These are phyloP conservation scores for Boletales sp. DNA, from an alignment of 768 basidiomycete species.

Conservation along the genomic window DNA sequence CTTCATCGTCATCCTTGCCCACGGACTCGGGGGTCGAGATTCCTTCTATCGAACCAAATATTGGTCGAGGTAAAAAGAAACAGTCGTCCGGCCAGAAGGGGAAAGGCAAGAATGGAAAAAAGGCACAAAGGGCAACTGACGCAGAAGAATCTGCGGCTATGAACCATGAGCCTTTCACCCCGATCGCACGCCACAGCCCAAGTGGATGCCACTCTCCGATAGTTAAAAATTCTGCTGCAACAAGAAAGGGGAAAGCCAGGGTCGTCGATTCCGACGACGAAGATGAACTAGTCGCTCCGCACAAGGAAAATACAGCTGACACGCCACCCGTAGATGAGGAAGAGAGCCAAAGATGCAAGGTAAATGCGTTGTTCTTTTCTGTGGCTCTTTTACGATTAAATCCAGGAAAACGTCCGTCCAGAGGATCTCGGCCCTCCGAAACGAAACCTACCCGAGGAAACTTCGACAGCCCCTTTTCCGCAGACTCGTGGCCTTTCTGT, in stretches of 20 bases:
- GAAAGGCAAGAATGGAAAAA: constrained; percentile 29
- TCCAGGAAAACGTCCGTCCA: constrained; percentile 13
- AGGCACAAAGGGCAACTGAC: constrained; percentile 10
- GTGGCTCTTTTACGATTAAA: not conserved
- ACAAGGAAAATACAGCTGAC: not conserved
- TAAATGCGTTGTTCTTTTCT: not conserved
- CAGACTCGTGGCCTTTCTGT: constrained; percentile 37
- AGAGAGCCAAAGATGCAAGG: constrained; percentile 15
- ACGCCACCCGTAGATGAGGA: not conserved
- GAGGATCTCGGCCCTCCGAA: constrained; percentile 1
- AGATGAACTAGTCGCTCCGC: constrained; percentile 6
- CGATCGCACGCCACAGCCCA: constrained; percentile 1
- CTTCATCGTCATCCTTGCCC: constrained; percentile 40
- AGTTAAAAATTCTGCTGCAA: constrained; percentile 1
- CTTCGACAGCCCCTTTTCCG: constrained; percentile 6
- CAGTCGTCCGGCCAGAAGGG: constrained; percentile 19
- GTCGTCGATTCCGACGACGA: constrained; percentile 23
- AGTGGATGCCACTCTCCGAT: constrained; percentile 2
- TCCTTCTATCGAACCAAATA: constrained; percentile 3
- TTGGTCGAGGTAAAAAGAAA: constrained; percentile 10
- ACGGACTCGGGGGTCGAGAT: constrained; percentile 29
- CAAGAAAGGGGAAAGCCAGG: constrained; percentile 31
- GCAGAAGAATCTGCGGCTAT: constrained; percentile 3
- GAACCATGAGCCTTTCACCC: not conserved
- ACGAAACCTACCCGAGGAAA: constrained; percentile 4